These are phyloP conservation scores for Fraxinus cuspidata DNA, from an alignment of 257 asterid species.

Conservation along the genomic window DNA sequence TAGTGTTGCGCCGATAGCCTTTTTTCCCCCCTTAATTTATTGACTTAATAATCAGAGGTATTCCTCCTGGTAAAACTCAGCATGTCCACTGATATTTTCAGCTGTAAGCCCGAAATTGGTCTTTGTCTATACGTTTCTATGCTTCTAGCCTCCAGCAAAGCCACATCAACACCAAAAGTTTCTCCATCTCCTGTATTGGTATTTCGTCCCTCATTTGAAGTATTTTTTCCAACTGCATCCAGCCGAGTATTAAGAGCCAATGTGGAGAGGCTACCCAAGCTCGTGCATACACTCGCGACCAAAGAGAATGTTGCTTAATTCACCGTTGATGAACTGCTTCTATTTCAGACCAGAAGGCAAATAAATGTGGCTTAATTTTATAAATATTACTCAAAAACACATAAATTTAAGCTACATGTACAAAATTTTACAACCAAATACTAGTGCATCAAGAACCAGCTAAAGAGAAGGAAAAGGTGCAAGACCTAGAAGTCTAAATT, in stretches of 20 bases:
- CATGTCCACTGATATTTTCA: too few relatives aligned
- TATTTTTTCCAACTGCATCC: not conserved
- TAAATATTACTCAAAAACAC: not conserved
- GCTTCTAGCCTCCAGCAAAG: not conserved
- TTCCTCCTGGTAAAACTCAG: too few relatives aligned
- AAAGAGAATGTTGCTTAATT: too few relatives aligned
- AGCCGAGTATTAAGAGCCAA: not conserved
- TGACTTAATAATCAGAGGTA: too few relatives aligned
- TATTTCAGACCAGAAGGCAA: not conserved
- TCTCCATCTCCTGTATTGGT: not conserved
- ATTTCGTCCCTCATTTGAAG: not conserved
- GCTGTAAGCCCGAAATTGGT: too few relatives aligned
- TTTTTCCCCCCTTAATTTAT: too few relatives aligned
- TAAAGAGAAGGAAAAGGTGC: not conserved
- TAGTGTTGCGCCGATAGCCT: too few relatives aligned
- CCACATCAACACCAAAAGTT: not conserved
- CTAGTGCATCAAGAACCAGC: slow-evolving; percentile 8
- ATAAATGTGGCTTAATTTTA: not conserved
- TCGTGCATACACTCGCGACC: too few relatives aligned
- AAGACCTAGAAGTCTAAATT: not conserved
- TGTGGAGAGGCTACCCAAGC: not conserved
- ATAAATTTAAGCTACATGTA: not conserved
- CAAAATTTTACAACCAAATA: slow-evolving; percentile 17
- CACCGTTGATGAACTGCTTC: not conserved
- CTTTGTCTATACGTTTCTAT: too few relatives aligned